phyloP scores from a whole-genome alignment of 495 filamentous ascomycete species.

The Aspergillus affinis region DNA sequence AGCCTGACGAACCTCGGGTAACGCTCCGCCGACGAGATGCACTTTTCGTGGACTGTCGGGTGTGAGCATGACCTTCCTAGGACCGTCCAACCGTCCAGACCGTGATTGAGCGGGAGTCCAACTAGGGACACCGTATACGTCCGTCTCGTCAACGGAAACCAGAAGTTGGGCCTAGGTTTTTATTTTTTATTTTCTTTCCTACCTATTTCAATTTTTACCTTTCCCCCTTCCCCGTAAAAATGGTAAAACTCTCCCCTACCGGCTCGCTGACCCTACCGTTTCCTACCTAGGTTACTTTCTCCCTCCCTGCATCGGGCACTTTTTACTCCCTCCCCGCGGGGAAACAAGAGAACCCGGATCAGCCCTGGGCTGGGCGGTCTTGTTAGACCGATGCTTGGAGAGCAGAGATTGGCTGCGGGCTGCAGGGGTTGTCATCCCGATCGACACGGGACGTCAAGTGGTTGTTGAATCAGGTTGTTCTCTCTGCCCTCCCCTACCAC shows the following conservation, averaged over 20 bases:
- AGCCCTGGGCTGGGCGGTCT: neutral
- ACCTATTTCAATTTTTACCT: neutral
- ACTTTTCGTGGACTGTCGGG: neutral
- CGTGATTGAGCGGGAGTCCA: too few species aligned
- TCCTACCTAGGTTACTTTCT: neutral
- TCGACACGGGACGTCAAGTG: constrained; percentile 20
- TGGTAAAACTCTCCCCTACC: neutral
- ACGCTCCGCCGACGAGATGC: neutral
- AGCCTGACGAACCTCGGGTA: neutral
- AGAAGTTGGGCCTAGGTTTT: neutral
- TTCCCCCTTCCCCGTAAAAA: neutral
- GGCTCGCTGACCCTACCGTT: neutral
- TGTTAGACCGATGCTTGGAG: neutral
- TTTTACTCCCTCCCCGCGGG: constrained; percentile 20
- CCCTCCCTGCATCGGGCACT: constrained; percentile 17
- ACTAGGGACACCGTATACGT: too few species aligned
- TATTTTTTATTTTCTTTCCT: constrained; percentile 1
- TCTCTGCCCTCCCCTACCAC: too few species aligned
- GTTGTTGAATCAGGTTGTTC: neutral
- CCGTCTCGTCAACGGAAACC: too few species aligned
- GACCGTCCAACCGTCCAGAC: too few species aligned
- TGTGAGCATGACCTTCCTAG: neutral
- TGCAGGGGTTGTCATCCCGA: constrained; percentile 24
- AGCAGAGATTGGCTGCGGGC: constrained; percentile 10
- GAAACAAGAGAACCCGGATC: constrained; percentile 1